These are phyloP conservation scores for Penstemon eatonii DNA, from an alignment of 257 asterid genomes.

Conservation along the genomic window DNA sequence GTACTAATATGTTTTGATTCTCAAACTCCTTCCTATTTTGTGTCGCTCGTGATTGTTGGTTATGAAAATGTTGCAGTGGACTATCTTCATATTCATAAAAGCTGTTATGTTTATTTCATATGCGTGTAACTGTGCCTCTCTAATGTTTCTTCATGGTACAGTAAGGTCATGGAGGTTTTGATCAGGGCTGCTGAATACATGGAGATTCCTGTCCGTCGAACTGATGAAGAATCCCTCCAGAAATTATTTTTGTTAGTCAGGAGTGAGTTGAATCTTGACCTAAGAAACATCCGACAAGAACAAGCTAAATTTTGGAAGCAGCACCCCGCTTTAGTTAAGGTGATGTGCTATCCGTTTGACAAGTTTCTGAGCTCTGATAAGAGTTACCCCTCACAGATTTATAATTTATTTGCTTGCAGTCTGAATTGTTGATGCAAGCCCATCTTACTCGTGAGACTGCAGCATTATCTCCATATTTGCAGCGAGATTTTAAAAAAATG, in stretches of 20 bases:
- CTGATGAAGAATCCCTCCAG: constrained; percentile 96
- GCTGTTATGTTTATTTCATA: neutral
- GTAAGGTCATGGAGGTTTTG: constrained; percentile 97
- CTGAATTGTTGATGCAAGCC: constrained; percentile 94
- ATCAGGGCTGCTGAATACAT: constrained; percentile 94
- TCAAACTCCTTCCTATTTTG: constrained; percentile 7
- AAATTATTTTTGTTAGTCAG: constrained; percentile 85
- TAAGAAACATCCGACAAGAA: constrained; percentile 87
- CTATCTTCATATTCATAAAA: neutral
- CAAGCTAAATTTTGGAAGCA: constrained; percentile 98
- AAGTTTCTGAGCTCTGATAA: constrained; percentile 25
- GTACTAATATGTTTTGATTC: neutral
- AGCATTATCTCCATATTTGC: constrained; percentile 75
- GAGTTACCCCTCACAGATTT: constrained; percentile 24
- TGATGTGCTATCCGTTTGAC: constrained; percentile 31
- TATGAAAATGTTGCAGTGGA: constrained; percentile 7
- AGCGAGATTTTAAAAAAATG: constrained; percentile 74
- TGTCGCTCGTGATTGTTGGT: constrained; percentile 16
- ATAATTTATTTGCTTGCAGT: constrained; percentile 46
- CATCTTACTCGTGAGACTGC: constrained; percentile 91
- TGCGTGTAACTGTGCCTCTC: constrained; percentile 21
- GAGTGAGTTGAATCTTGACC: constrained; percentile 95
- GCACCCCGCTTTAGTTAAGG: constrained; percentile 99
- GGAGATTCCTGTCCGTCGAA: constrained; percentile 96
- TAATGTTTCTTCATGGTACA: constrained; percentile 44